Base-by-base conservation (phyloP, 768 basidiomycete species). In the Phaeolepiota aurea region DNA sequence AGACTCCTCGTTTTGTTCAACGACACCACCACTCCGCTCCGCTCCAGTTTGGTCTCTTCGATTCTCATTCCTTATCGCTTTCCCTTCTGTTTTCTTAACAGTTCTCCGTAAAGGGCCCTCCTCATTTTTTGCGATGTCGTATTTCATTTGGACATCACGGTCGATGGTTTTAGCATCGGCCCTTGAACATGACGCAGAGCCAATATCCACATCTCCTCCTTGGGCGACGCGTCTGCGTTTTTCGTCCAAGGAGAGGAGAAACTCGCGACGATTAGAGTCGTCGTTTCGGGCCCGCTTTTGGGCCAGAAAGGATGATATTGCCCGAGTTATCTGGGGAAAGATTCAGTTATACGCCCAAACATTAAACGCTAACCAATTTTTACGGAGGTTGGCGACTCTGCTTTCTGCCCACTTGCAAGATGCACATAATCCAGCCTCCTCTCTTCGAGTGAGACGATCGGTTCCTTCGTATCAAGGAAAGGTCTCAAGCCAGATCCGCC, bases 121-220 rank as follows among this genome's bases (percentile, higher is more conserved):
- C 40, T 78, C 80, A 46, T 89, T 87, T 59, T 79, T 86, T n/a
- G 81, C 82, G 46, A 90, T 83, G 54, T 90, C 87, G 48, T 88
- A 89, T 55, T 84, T 85, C 69, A 89, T 87, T 52, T 89, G 87
- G 1, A 76, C 62, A 42, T 87, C 82, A 28, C 87, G 66, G 55
- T 89, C 76, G 21, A 86, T 59, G 0, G 71, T 62, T 52, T 77
- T 84, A 23, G 85, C 80, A 44, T 87, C 82, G 2, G 76, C 73
- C 5, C 87, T 76, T 10, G 87, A 87, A 49, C 86, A 89, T 2
- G 84, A 82, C 2, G 67, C 50, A 3, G 46, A 40, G 20, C 38
- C 49, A 10, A 47, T 45, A 1, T 43, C 36, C 16, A 35, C 33
- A 3, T 40, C 38, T 7, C 45, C 48, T 16, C 54, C 61, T 15